Conservation (phyloP, 345 rosid genomes). For the Acer campestre region DNA sequence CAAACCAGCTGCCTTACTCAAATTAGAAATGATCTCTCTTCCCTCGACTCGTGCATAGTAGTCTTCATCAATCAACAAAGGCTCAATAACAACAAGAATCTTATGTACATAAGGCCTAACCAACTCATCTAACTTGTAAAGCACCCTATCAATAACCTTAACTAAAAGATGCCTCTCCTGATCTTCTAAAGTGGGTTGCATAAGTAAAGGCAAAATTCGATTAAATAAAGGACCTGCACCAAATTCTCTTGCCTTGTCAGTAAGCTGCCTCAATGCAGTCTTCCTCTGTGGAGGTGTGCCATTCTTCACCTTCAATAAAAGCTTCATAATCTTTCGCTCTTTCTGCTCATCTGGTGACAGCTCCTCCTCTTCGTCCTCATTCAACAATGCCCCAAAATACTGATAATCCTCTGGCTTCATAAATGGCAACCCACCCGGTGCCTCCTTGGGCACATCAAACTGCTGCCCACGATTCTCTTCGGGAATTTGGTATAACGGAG, state of each 20-base stretch:
- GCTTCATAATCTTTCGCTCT: conserved; percentile 97
- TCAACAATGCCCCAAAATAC: conserved; percentile 81
- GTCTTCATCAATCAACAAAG: conserved; percentile 97
- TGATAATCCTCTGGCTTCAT: conserved; percentile 99
- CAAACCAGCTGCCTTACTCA: conserved; percentile 98
- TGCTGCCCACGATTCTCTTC: conserved; percentile 97
- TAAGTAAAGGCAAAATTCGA: conserved; percentile 85
- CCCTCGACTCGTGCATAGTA: conserved; percentile 99
- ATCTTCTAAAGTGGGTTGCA: conserved; percentile 98
- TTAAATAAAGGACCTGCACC: conserved; percentile 97
- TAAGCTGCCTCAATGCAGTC: conserved; percentile 94
- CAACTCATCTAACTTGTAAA: conserved; percentile 94
- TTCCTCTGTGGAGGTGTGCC: conserved; percentile 99
- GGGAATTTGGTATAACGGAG: conserved; percentile 81
- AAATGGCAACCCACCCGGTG: conserved; percentile 85
- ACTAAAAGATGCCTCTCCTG: conserved; percentile 99
- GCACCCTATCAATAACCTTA: conserved; percentile 92
- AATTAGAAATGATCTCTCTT: conserved; percentile 95
- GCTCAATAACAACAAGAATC: conserved; percentile 98
- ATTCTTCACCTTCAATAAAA: conserved; percentile 92
- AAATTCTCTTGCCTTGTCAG: conserved; percentile 96
- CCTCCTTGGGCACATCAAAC: conserved; percentile 92
- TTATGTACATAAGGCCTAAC: conserved; percentile 97
- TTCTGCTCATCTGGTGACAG: conserved; percentile 92
- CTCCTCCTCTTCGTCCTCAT: conserved; percentile 94